Base-by-base conservation (phyloP, 441 rosid genomes). In the Hura crepitans region DNA sequence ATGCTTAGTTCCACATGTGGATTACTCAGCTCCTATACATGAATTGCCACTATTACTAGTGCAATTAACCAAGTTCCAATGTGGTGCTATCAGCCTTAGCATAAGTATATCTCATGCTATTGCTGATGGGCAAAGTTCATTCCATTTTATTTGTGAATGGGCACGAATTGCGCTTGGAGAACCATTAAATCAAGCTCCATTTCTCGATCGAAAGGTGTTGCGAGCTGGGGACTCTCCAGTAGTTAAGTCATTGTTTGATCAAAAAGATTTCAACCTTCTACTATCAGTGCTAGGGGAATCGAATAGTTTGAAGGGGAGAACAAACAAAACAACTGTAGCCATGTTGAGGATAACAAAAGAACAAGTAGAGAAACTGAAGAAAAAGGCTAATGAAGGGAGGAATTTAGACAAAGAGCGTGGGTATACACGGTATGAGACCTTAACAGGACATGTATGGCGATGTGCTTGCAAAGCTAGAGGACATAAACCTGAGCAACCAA, bases 381-480 rank as follows among this genome's bases (percentile, higher is more conserved):
- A 31, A 25, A 72, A 31, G 65, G 79, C 79, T 4, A 78, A 76
- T 9, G 57, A 62, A 20, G 58, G 71, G 5, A 64, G 50, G 46
- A 37, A 15, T 14, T 0, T 5, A 11, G 30, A 47, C 0, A 27
- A 8, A 27, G 71, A 23, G 0, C 78, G 78, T 1, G 74, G 76
- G 22, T 82, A 72, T 46, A 77, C 80, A 28, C 73, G 80, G 8
- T 87, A 87, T 37, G 89, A 87, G 78, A 82, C 88, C 1, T 66
- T 85, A 33, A 71, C 89, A 0, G 92, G 80, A 12, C 92, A 87
- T 42, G 69, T 82, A 35, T 87, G 92, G 92, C 69, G 81, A 64
- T 79, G 77, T 27, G 83, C 82, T 3, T 85, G 86, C 77, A 87
- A 84, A 72, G 89, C 89, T 25, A 85, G 89, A 22, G 70, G 71